Evolutionary conservation across 176 grass and related monocot species (phyloP), one percentile per base, ranked within the genome.

Genomic region (Pontederia crassipes): DNA sequence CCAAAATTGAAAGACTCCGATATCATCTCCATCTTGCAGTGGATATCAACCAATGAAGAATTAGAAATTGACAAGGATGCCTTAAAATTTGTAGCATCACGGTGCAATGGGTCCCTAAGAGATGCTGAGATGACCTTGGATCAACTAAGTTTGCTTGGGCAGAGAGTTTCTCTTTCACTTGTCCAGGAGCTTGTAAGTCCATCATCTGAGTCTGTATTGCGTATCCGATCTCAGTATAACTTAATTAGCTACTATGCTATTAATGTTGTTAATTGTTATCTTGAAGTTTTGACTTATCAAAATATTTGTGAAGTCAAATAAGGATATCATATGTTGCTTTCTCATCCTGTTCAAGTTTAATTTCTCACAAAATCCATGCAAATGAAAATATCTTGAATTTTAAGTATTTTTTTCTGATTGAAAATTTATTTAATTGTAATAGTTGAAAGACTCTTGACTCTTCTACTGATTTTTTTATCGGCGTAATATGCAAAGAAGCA

Each of bases 41-140:
- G 87, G 87, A 90, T 98, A 72, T 80, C 87, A 60, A 98, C 79
- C 12, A 86, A 79, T 0, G 93, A 98, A 86, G 87, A 77, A 11
- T 55, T 98, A 49, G 84, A 98, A 79, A 79, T 86, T 71, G 93
- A 98, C 61, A 80, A 71, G 59, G 93, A 98, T 72, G 93, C 93
- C 12, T 72, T 98, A 61, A 98, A 86, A 78, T 82, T 98, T 48
- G 86, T 98, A 56, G 76, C 93, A 26, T 98, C 87, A 18, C 70
- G 79, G 48, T 92, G 87, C 61, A 84, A 92, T 78, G 93, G 93
- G 55, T 98, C 93, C 24, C 62, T 98, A 68, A 82, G 93, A 74
- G 93, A 98, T 78, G 93, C 93, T 17, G 77, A 88, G 68, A 98
- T 98, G 93, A 98, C 87, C 57, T 70, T 98, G 65, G 93, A 98